phyloP scores from a whole-genome alignment of 1,139 yeast genomes.

The Blastobotrys persicus region DNA sequence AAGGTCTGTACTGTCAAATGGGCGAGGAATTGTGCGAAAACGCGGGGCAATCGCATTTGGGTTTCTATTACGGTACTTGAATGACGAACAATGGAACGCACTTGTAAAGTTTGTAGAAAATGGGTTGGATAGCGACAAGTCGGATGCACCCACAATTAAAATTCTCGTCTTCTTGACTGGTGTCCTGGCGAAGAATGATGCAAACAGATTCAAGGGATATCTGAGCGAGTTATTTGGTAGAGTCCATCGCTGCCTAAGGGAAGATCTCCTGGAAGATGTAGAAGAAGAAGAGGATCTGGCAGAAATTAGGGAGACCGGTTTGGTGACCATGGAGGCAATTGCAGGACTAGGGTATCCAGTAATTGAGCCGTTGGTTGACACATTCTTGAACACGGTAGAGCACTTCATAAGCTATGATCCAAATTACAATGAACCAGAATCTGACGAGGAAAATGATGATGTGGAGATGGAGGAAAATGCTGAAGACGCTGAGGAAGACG shows the following conservation, averaged over 20 bases:
- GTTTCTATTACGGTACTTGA: conserved; percentile 42
- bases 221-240: conserved; percentile 27
- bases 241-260: conserved; percentile 25
- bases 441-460: conserved; percentile 33
- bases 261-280: conserved; percentile 19
- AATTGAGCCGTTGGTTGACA: conserved; percentile 33
- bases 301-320: conserved; percentile 36
- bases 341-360: conserved; percentile 26
- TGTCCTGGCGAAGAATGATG: conserved; percentile 32
- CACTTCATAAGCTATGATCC: conserved; percentile 59
- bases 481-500: conserved; percentile 22
- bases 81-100: conserved; percentile 31
- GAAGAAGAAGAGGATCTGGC: conserved; percentile 25
- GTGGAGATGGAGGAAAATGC: conserved; percentile 23
- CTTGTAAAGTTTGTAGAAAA: conserved; percentile 26
- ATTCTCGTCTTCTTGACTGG: conserved; percentile 31
- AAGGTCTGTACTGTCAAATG: conserved; percentile 26
- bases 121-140: conserved; percentile 21
- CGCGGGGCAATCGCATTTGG: conserved; percentile 56
- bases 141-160: conserved; percentile 16
- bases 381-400: conserved; percentile 40
- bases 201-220: conserved; percentile 27
- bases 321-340: conserved; percentile 34
- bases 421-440: conserved; percentile 43
- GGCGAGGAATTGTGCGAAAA: conserved; percentile 35